phyloP scores from a whole-genome alignment of 2,329 filamentous ascomycete species.

The Exophiala sp. region DNA sequence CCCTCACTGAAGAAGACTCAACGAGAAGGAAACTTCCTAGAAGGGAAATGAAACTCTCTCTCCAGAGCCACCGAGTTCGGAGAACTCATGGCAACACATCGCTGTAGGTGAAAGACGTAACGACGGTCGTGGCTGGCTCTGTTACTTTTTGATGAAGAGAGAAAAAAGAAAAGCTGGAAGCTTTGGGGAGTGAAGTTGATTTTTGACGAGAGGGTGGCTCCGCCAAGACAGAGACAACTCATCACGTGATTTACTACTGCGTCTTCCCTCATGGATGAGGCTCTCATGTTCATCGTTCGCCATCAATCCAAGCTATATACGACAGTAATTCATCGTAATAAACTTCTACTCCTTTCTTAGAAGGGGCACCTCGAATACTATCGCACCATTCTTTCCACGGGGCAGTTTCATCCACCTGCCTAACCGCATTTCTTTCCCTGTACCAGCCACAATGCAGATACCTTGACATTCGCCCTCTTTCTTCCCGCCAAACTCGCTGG shows the following conservation, averaged over 20 bases:
- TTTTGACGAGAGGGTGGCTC: not conserved
- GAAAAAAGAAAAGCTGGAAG: slow-evolving; percentile 17
- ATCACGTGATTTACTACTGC: too few species aligned
- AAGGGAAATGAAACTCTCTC: slow-evolving; percentile 51
- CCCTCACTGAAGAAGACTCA: slow-evolving; percentile 68
- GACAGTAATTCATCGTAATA: not conserved
- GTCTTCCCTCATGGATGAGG: too few species aligned
- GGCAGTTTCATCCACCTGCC: slow-evolving; percentile 70
- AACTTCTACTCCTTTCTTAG: not conserved
- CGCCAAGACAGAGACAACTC: not conserved
- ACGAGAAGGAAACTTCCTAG: slow-evolving; percentile 69
- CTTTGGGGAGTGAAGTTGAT: slow-evolving; percentile 1
- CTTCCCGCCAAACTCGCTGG: slow-evolving; percentile 38
- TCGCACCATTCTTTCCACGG: slow-evolving; percentile 72
- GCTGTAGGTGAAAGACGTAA: slow-evolving; percentile 54
- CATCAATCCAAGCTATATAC: not conserved
- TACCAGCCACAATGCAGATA: slow-evolving; percentile 77
- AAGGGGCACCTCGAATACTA: slow-evolving; percentile 76
- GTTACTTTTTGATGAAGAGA: slow-evolving; percentile 29
- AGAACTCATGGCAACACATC: slow-evolving; percentile 64
- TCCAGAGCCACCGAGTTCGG: slow-evolving; percentile 60
- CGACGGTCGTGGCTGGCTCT: slow-evolving; percentile 63
- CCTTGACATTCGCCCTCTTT: slow-evolving; percentile 52
- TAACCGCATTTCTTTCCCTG: slow-evolving; percentile 81
- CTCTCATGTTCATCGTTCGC: too few species aligned